Base-by-base conservation (phyloP, 257 asterid species). In the Solanum appendiculatum region DNA sequence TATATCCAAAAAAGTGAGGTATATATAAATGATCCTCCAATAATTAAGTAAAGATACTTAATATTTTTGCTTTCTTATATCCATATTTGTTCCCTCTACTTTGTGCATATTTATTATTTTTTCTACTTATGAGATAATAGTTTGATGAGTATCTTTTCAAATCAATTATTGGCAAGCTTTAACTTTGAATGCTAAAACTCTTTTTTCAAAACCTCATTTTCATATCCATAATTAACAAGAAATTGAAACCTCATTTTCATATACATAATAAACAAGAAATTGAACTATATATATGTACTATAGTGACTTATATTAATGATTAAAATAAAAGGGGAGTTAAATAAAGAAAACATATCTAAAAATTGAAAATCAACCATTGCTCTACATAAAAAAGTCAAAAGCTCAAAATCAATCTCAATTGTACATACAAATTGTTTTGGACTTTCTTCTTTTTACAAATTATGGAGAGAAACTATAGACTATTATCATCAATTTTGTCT, bases 371-470 rank as follows among this genome's bases (percentile, higher is more conserved):
- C 77, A 86, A 64, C 86, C 87, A 80, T 68, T 63, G 15, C 40
- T 88, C 84, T 36, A 51, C 91, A 78, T 86, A 80, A 51, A 31
- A 87, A 81, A 63, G 10, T 58, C 85, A 87, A 77, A 75, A 44
- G 7, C 68, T 48, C 86, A 87, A 80, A 46, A 48, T 80, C 85
- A 48, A 29, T 48, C 27, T 18, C 68, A 80, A 80, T 48, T 46
- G 10, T 80, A 80, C 85, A 80, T 9, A 29, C 25, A 18, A 46
- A 66, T 68, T 78, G 68, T 31, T 39, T 77, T 86, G 85, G 23
- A 74, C 40, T 74, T 82, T 86, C 72, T 31, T n/a, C 31, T 23
- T 60, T 48, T 34, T 85, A 87, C 80, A 86, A 51, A 51, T 51
- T 51, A 51, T 51, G n/a, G 60, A 51, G 60, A 51, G n/a, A 51